Base-by-base conservation (phyloP, 257 asterid genomes). In the Primulina eburnea region DNA sequence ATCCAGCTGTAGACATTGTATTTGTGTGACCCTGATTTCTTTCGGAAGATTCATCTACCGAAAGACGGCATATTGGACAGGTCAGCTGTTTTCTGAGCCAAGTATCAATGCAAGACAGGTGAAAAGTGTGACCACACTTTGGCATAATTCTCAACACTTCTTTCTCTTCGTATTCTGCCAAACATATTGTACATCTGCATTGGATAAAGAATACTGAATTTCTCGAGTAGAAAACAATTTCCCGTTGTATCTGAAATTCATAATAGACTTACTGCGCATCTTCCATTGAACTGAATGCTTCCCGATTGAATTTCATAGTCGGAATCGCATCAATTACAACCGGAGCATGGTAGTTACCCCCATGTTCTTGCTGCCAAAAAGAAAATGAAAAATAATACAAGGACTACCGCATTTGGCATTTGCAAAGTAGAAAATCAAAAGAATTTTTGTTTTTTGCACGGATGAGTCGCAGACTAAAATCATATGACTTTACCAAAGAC, bases 31-130 rank as follows among this genome's bases (percentile, higher is more conserved):
- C 17, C n/a, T 43, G 53, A 5, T 43, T 43, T 43, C 16, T 43
- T 43, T 43, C 53, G n/a, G 8, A 43, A 43, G 53, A 43, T 43
- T 43, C 17, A 12, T 43, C 17, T 2, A 43, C 5, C 6, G 53
- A 12, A 10, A 10, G 17, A 43, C 53, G 53, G 53, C 53, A 43
- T 0, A 92, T 96, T 18, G 98, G 98, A 73, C 98, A 90, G 17
- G 98, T 92, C 1, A 91, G 79, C 60, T 88, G 96, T 78, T 87
- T 90, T 72, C 88, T 77, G 5, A 90, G 90, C 98, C 98, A 92
- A 29, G 77, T 68, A 68, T 92, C 97, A 6, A 92, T 92, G 89
- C 96, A 92, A n/a, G 89, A 79, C 7, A 88, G 83, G 73, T 88
- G 97, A 72, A 89, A 88, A 72, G 85, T 88, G 17, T 92, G 98